Percentiles rank a stretch among this genome's conserved stretches.
These are phyloP conservation scores for Corchorus olitorius DNA, from an alignment of 345 rosid genomes.

Conservation along the genomic window DNA sequence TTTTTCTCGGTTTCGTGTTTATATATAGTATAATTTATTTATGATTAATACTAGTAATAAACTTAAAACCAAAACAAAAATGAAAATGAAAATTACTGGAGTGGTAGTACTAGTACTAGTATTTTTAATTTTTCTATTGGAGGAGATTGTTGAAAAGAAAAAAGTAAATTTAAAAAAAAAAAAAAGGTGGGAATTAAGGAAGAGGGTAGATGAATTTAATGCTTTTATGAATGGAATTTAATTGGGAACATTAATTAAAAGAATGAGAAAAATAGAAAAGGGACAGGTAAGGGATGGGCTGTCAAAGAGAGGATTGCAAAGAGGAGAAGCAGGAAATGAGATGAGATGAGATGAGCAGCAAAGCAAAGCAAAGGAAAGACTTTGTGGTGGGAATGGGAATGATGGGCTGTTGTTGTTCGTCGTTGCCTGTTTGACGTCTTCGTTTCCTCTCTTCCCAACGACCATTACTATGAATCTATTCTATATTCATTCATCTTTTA, in stretches of 20 bases:
- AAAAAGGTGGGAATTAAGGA: slow-evolving; percentile 16
- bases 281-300: no score
- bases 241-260: not conserved
- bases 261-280: not conserved
- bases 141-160: not conserved
- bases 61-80: not conserved
- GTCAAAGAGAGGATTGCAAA: not conserved
- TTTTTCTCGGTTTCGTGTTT: not conserved
- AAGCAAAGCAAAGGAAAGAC: no score
- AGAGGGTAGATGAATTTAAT: not conserved
- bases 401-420: slow-evolving; percentile 43
- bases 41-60: no score
- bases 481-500: no score
- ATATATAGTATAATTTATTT: no score
- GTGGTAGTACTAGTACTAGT: no score
- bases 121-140: no score
- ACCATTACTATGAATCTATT: slow-evolving; percentile 35
- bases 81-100: no score
- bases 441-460: slow-evolving; percentile 31
- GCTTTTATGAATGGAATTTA: no score
- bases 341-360: not conserved
- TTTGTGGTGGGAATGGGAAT: slow-evolving; percentile 33
- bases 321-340: slow-evolving; percentile 11
- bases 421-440: slow-evolving; percentile 78
- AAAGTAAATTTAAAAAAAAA: not conserved